Conservation (phyloP, 2,329 filamentous ascomycete genomes). For the Alternaria rosae region DNA sequence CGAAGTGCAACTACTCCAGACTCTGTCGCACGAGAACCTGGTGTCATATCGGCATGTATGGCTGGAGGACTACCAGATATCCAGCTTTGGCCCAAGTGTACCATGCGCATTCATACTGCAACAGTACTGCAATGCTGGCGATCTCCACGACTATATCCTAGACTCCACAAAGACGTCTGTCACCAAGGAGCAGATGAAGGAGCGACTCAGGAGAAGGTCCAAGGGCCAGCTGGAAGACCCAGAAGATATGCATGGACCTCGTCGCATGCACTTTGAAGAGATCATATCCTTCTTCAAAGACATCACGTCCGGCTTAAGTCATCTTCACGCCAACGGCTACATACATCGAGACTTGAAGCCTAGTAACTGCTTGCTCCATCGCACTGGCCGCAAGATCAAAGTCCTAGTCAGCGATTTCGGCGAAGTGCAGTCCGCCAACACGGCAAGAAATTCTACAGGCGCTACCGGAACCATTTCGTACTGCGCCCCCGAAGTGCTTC, state of each 20-base stretch:
- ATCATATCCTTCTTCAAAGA: conserved; percentile 98
- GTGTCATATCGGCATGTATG: conserved; percentile 98
- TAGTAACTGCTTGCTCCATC: conserved; percentile 90
- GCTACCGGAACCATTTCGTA: conserved; percentile 97
- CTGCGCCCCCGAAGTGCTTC: conserved; percentile 92
- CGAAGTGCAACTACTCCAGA: conserved; percentile 91
- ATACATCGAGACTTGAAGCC: conserved; percentile 97
- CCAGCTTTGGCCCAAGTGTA: conserved; percentile 84
- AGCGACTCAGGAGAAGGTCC: conserved; percentile 81
- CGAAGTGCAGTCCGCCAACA: conserved; percentile 87
- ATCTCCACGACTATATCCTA: conserved; percentile 87
- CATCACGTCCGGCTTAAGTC: conserved; percentile 88
- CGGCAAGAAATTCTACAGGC: conserved; percentile 84
- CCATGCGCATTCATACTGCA: conserved; percentile 97
- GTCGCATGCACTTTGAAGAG: conserved; percentile 78
- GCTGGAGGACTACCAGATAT: conserved; percentile 88
- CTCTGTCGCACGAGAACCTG: conserved; percentile 90
- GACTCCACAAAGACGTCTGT: conserved; percentile 66
- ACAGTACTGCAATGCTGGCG: conserved; percentile 95
- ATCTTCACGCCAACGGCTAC: conserved; percentile 89
- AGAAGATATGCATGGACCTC: conserved; percentile 58
- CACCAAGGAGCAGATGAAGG: conserved; percentile 87
- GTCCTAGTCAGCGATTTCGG: conserved; percentile 98
- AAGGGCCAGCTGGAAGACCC: conserved; percentile 75
- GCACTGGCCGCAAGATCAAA: conserved; percentile 71